Evolutionary conservation across 306 rosid species (phyloP), one percentile per base, ranked within the genome.

Genomic region (Styphnolobium japonicum): DNA sequence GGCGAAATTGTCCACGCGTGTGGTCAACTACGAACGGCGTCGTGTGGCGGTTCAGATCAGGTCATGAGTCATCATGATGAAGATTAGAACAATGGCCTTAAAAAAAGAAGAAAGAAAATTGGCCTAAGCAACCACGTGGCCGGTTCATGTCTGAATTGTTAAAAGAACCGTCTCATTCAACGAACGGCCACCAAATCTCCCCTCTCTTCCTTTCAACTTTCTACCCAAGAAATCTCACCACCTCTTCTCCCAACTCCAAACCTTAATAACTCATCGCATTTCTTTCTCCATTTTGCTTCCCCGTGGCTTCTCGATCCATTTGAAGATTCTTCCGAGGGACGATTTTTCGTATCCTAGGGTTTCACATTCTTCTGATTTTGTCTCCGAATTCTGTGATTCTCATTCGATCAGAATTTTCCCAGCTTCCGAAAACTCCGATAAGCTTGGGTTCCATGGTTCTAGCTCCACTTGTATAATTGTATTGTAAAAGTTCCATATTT

Each of bases 111-210:
- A n/a, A n/a, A n/a, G n/a, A n/a, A n/a, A n/a, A n/a, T n/a, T n/a
- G n/a, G n/a, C 53, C 67, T 43, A 6, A 53, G 4, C 10, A 78
- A 34, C 40, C 83, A 79, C 87, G 84, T 68, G 69, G 73, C 21
- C 48, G 29, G 57, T 70, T 3, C 25, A 23, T 49, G n/a, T 60
- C 71, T 71, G 76, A 45, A 56, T 55, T 16, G 14, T 10, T 27
- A 12, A 40, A 18, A 10, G 10, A 9, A 4, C 25, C 71, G 7
- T 31, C 69, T 25, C 37, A 11, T 53, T 40, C 22, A 31, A 27
- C 45, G 31, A 53, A 16, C 71, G 25, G 10, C 57, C 71, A 25
- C 70, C 70, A 29, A 51, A 68, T 55, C 31, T 65, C 42, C 11
- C 11, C 23, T 71, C 21, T n/a, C 18, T 21, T 14, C 53, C 3